Evolutionary conservation across 768 basidiomycete genomes (phyloP), one percentile per base, ranked within the genome.

Genomic region (Hirschioporus abietinus): DNA sequence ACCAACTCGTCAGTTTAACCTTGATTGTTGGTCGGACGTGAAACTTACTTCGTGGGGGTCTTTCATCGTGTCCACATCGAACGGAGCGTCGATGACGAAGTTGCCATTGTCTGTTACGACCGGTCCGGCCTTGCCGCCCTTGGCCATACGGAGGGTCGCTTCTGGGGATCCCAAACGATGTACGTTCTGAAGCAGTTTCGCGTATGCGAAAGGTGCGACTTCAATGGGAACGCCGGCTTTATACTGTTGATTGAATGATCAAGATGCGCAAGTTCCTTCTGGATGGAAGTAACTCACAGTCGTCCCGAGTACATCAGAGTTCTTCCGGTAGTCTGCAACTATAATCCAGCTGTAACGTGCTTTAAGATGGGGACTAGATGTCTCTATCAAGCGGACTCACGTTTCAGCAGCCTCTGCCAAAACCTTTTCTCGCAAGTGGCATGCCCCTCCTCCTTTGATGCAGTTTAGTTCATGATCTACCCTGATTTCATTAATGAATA

Each of bases 51-150:
- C 78, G 58, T 79, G 80, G 0, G 95, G 92, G 35, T 92, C 81
- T 70, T 78, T 74, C 84, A 96, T 89, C 72, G 82, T 74, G 42
- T 88, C 85, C 66, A 80, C 82, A 17, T 85, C 79, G 78, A 98
- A 99, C 0, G 95, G 93, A 18, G 97, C 97, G 73, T 99, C 97
- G 70, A 99, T 96, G 70, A 98, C 84, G 76, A 99, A 99, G 78
- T 97, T 98, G 24, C 94, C 93, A 71, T 99, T 99, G 76, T 99
- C 97, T 4, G 93, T 86, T 20, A 99, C 96, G 58, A 99, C 93
- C 12, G 96, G 97, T 9, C 97, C 96, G 60, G 96, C 96, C 80
- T 83, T 83, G 77, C 92, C 92, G 73, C 89, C 89, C 68, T 90
- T 86, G 1, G 93, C 97, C 96, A 99, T 98, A 58, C 96, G 85